Conservation (phyloP, 2,329 filamentous ascomycete genomes). For the Hortaea werneckii region DNA sequence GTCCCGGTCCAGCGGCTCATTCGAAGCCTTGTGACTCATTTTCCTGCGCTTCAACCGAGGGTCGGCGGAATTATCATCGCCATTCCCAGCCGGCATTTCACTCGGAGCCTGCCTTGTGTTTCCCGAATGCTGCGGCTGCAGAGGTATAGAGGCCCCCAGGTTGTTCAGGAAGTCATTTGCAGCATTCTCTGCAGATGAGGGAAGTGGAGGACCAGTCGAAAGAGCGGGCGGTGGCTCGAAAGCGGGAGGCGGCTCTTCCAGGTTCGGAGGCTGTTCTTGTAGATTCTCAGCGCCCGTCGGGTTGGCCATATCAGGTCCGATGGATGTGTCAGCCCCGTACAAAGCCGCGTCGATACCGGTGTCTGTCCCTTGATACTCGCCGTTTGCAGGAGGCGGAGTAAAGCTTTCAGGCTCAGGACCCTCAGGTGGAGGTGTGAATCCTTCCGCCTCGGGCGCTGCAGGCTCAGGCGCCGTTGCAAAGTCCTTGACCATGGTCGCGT, state of each 20-base stretch:
- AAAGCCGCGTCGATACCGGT: constrained; percentile 3
- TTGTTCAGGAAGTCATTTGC: constrained; percentile 18
- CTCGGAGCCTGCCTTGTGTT: constrained; percentile 15
- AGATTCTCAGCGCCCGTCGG: constrained; percentile 31
- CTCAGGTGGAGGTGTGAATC: constrained; percentile 50
- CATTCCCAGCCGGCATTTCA: constrained; percentile 9
- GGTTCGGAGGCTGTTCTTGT: constrained; percentile 16
- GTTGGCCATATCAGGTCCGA: constrained; percentile 13
- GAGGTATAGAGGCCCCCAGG: constrained; percentile 11
- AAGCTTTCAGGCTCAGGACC: constrained; percentile 70
- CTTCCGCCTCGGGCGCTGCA: constrained; percentile 28
- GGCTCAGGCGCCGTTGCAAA: constrained; percentile 10
- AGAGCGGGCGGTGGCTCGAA: constrained; percentile 17
- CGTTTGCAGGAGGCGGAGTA: constrained; percentile 51
- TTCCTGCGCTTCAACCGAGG: constrained; percentile 28
- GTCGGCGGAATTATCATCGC: constrained; percentile 13
- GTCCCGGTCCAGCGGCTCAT: constrained; percentile 19
- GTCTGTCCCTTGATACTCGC: constrained; percentile 17
- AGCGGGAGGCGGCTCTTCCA: constrained; percentile 21
- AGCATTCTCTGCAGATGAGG: not conserved
- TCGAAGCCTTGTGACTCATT: constrained; percentile 19
- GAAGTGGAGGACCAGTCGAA: not conserved
- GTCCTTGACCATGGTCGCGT: constrained; percentile 3
- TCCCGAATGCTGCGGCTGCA: constrained; percentile 1
- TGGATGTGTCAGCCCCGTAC: constrained; percentile 2